A percentile compares a stretch with the other conserved stretches of the same genome.
These are phyloP conservation scores for Annulohypoxylon moriforme DNA, from an alignment of 495 filamentous ascomycete species.

Conservation along the genomic window DNA sequence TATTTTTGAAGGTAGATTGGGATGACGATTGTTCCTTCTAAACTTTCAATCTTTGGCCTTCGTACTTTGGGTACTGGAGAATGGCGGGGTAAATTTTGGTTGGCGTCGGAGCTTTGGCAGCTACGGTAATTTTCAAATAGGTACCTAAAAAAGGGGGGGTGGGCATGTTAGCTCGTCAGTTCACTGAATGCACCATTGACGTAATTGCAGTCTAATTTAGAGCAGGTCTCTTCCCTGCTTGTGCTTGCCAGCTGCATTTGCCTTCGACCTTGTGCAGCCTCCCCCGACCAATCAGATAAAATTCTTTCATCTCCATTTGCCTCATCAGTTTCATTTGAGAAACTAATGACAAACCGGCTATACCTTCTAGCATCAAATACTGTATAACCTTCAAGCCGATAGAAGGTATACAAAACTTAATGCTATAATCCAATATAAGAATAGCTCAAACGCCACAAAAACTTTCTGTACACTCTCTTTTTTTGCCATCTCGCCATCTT, in stretches of 20 bases:
- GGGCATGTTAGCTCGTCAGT: conserved; percentile 43
- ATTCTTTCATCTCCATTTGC: conserved; percentile 16
- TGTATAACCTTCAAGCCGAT: conserved; percentile 3
- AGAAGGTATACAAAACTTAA: background rate
- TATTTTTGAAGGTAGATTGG: conserved; percentile 6
- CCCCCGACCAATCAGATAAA: conserved; percentile 15
- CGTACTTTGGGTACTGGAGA: conserved; percentile 20
- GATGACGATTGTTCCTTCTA: conserved; percentile 34
- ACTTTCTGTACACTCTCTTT: conserved; percentile 5
- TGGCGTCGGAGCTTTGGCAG: conserved; percentile 38
- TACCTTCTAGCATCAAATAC: background rate
- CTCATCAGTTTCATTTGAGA: conserved; percentile 24
- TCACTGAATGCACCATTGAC: conserved; percentile 46
- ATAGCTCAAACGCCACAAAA: conserved; percentile 1
- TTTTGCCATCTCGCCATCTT: background rate
- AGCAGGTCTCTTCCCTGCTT: conserved; percentile 29
- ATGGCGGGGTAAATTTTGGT: conserved; percentile 44
- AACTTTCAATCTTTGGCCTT: conserved; percentile 1
- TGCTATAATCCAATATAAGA: background rate
- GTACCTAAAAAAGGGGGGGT: conserved; percentile 32
- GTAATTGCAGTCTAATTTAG: conserved; percentile 47
- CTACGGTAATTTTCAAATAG: conserved; percentile 26
- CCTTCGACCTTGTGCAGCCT: conserved; percentile 20
- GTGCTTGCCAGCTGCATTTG: conserved; percentile 25
- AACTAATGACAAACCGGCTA: conserved; percentile 19